Evolutionary conservation across 164 flowering plant species (phyloP).

Genomic region (Annona squamosa): DNA sequence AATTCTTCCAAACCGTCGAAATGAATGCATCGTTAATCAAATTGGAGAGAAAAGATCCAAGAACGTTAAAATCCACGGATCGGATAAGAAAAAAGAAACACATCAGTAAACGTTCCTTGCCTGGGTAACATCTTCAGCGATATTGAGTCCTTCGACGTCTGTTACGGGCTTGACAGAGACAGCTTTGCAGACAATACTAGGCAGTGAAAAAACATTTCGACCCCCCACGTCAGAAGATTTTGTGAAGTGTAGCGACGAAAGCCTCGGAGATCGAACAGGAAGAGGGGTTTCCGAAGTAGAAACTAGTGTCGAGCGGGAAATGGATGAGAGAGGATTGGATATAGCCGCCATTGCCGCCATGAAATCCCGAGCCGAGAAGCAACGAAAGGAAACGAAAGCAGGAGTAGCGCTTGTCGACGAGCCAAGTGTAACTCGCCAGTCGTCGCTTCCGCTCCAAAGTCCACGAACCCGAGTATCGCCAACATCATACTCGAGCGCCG

Average conservation of each 20-base stretch:
- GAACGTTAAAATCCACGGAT: not conserved
- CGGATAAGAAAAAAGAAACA: not conserved
- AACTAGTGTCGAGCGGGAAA: conserved; percentile 10
- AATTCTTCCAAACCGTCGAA: not conserved
- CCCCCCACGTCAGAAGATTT: conserved; percentile 1
- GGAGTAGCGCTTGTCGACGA: not conserved
- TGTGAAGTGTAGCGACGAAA: conserved; percentile 12
- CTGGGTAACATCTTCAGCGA: conserved; percentile 83
- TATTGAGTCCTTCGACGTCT: conserved; percentile 68
- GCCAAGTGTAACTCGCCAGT: not conserved
- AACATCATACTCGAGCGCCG: not conserved
- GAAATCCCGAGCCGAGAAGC: not conserved
- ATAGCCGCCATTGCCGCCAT: conserved; percentile 25
- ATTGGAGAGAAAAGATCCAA: not conserved
- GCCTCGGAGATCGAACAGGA: conserved; percentile 3
- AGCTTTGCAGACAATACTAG: conserved; percentile 49
- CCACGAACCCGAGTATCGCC: not conserved
- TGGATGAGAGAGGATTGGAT: conserved; percentile 13
- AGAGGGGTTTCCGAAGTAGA: conserved; percentile 1
- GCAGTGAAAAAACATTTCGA: not conserved
- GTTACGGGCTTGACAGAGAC: conserved; percentile 45
- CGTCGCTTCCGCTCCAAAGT: not conserved
- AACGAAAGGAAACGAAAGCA: not conserved
- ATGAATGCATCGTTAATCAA: not conserved
- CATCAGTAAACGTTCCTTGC: conserved; percentile 16